Evolutionary conservation across 2,329 filamentous ascomycete genomes (phyloP).

Genomic region (Cytospora chrysosperma): DNA sequence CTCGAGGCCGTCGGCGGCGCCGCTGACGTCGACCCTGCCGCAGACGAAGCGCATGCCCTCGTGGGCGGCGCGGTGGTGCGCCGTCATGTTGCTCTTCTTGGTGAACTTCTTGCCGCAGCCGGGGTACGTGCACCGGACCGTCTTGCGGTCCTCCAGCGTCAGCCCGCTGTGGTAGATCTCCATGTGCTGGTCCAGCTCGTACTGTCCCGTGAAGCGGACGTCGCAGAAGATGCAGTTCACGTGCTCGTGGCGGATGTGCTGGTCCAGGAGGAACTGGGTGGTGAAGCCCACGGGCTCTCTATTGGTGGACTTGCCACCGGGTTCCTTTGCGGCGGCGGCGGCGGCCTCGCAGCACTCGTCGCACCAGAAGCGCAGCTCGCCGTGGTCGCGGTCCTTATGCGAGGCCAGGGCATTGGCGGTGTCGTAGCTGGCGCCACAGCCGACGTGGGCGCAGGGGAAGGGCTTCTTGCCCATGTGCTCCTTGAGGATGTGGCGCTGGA

Average conservation of each 20-base stretch:
- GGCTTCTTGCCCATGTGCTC: slow-evolving; percentile 72
- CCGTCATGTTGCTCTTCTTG: slow-evolving; percentile 76
- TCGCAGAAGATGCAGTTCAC: slow-evolving; percentile 75
- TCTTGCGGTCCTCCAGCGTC: slow-evolving; percentile 62
- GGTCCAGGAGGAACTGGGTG: slow-evolving; percentile 68
- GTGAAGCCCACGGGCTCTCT: slow-evolving; percentile 59
- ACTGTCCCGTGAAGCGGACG: slow-evolving; percentile 61
- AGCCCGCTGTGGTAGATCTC: slow-evolving; percentile 71
- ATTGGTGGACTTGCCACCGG: slow-evolving; percentile 38
- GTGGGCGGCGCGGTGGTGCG: slow-evolving; percentile 76
- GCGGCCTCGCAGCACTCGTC: slow-evolving; percentile 58
- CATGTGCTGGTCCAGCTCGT: slow-evolving; percentile 72
- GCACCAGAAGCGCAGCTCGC: slow-evolving; percentile 71
- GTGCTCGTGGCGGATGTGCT: slow-evolving; percentile 73
- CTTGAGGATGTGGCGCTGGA: slow-evolving; percentile 77
- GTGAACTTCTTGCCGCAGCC: slow-evolving; percentile 78
- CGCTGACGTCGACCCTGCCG: slow-evolving; percentile 62
- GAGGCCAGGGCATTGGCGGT: slow-evolving; percentile 68
- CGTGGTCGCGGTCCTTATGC: slow-evolving; percentile 71
- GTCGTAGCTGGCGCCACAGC: slow-evolving; percentile 70
- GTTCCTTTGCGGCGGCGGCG: slow-evolving; percentile 34
- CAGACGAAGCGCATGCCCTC: slow-evolving; percentile 78
- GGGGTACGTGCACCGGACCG: slow-evolving; percentile 62
- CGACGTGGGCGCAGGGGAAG: slow-evolving; percentile 63
- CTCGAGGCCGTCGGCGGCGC: slow-evolving; percentile 52